phyloP scores from a whole-genome alignment of 2,329 filamentous ascomycete genomes.

The Nemania abortiva region DNA sequence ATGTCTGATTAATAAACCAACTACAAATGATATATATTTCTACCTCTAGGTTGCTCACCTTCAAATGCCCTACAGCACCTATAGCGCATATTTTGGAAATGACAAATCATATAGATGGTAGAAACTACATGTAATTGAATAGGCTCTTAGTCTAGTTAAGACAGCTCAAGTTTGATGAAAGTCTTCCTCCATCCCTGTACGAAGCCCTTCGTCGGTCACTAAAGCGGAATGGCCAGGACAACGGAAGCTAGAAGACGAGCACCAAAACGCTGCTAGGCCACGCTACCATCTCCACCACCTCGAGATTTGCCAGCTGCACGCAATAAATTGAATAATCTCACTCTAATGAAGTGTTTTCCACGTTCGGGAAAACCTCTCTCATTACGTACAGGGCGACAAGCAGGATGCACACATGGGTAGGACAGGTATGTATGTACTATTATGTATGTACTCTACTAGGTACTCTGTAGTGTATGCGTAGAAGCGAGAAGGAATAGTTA shows the following conservation, averaged over 20 bases:
- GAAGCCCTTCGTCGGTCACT: conserved; percentile 32
- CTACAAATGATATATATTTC: no score
- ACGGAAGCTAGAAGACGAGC: conserved; percentile 27
- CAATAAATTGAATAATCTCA: conserved; percentile 38
- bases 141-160: neutral
- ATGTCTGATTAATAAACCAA: no score
- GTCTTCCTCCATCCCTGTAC: conserved; percentile 22
- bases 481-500: neutral
- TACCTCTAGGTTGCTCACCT: no score
- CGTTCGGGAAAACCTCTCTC: neutral
- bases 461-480: no score
- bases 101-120: neutral
- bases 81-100: neutral
- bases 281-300: conserved; percentile 19
- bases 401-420: conserved; percentile 2
- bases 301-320: conserved; percentile 35
- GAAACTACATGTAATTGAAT: conserved; percentile 1
- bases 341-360: conserved; percentile 19
- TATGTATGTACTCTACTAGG: no score
- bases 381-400: conserved; percentile 16
- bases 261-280: conserved; percentile 15
- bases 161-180: conserved; percentile 10
- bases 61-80: neutral
- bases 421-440: neutral
- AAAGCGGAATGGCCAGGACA: conserved; percentile 29